Evolutionary conservation across 1,284 basidiomycete species (phyloP).

Genomic region (Farysia itapuensis): DNA sequence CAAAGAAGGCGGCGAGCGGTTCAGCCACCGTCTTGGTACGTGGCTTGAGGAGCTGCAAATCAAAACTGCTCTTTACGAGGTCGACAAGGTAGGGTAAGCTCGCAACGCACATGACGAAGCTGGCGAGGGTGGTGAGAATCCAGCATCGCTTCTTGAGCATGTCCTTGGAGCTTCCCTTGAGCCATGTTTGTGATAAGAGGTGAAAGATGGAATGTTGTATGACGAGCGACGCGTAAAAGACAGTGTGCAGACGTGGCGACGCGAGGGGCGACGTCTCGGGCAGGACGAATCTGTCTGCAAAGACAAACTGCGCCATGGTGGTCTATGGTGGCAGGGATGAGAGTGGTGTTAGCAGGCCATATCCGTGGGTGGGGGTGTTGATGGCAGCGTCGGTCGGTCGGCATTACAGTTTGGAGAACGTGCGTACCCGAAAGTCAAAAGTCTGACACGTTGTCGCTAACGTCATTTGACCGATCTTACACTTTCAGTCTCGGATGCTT

Average conservation of each 20-base stretch:
- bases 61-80: slow-evolving; percentile 41
- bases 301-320: slow-evolving; percentile 27
- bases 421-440: too few species aligned
- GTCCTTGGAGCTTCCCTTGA: slow-evolving; percentile 34
- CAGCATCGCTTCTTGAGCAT: slow-evolving; percentile 55
- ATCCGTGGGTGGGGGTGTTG: not conserved
- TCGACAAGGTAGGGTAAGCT: slow-evolving; percentile 53
- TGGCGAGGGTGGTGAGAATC: slow-evolving; percentile 57
- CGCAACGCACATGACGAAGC: slow-evolving; percentile 45
- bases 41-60: slow-evolving; percentile 38
- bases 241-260: slow-evolving; percentile 15
- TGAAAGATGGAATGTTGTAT: slow-evolving; percentile 53
- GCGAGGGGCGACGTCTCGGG: slow-evolving; percentile 18
- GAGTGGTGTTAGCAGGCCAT: not conserved
- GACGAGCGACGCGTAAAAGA: slow-evolving; percentile 41
- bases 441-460: too few species aligned
- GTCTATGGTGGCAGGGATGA: not conserved
- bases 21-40: slow-evolving; percentile 42
- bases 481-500: too few species aligned
- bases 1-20: slow-evolving; percentile 49
- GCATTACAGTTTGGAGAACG: too few species aligned
- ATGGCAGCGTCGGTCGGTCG: not conserved
- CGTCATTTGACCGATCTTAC: too few species aligned
- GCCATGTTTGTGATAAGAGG: slow-evolving; percentile 35
- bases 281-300: slow-evolving; percentile 28